These are phyloP conservation scores for Aspergillus uvarum DNA, from an alignment of 2,329 filamentous ascomycete species.

Conservation along the genomic window DNA sequence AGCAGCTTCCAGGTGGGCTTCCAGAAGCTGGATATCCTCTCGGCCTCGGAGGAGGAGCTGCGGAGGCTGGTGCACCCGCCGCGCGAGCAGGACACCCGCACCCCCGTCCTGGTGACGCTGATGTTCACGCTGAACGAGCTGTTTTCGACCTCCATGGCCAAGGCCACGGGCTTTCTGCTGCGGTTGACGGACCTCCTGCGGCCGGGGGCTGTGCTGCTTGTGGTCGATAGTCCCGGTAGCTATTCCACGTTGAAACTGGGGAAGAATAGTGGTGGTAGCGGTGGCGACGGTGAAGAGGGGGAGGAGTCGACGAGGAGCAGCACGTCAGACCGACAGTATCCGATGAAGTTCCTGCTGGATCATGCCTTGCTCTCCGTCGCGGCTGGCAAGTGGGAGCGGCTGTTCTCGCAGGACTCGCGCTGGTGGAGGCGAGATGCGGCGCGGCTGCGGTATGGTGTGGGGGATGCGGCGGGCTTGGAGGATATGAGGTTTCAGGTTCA, in stretches of 20 bases:
- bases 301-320: background rate
- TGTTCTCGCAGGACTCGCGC: constrained; percentile 71
- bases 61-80: constrained; percentile 32
- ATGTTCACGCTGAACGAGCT: constrained; percentile 97
- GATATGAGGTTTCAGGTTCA: constrained; percentile 96
- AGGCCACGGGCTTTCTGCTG: constrained; percentile 75
- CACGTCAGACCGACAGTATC: constrained; percentile 62
- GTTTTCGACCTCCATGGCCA: constrained; percentile 72
- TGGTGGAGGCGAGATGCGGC: constrained; percentile 75
- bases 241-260: constrained; percentile 81
- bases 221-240: constrained; percentile 90
- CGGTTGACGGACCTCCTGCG: constrained; percentile 61
- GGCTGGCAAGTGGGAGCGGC: constrained; percentile 65
- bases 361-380: constrained; percentile 66
- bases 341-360: constrained; percentile 91
- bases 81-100: constrained; percentile 6
- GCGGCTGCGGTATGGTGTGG: constrained; percentile 73
- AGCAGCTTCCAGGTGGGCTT: constrained; percentile 41
- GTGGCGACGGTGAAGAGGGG: background rate
- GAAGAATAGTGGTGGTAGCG: constrained; percentile 31
- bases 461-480: constrained; percentile 83
- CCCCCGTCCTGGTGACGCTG: constrained; percentile 66
- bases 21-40: constrained; percentile 53
- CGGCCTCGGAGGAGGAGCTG: constrained; percentile 39
- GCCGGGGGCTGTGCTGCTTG: constrained; percentile 68